Evolutionary conservation across 2,329 filamentous ascomycete genomes (phyloP).

Genomic region (Zasmidium citrigriseum): DNA sequence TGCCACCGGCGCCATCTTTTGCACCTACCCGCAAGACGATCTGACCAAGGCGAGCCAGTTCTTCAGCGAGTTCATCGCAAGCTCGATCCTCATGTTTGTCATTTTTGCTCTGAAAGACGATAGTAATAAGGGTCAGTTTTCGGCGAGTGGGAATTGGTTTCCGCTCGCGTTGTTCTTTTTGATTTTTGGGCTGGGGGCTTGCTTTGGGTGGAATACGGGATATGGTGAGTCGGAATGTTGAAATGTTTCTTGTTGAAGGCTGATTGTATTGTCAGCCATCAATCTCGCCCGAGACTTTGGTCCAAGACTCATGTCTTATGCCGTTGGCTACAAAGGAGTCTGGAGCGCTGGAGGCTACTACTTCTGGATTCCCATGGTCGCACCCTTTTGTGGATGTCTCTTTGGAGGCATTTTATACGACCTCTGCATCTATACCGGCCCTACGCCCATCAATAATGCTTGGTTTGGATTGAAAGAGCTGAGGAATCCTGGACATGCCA

Average conservation of each 20-base stretch:
- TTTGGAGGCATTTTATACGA: conserved; percentile 69
- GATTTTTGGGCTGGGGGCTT: conserved; percentile 67
- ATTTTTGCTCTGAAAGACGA: conserved; percentile 68
- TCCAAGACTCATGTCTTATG: conserved; percentile 66
- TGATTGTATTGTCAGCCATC: conserved; percentile 56
- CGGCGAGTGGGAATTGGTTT: conserved; percentile 46
- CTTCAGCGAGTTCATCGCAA: conserved; percentile 70
- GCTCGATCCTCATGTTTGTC: conserved; percentile 66
- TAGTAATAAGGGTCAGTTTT: conserved; percentile 38
- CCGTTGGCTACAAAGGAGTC: conserved; percentile 66
- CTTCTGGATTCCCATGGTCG: conserved; percentile 68
- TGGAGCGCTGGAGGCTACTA: conserved; percentile 66
- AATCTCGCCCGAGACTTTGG: conserved; percentile 72
- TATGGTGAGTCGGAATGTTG: conserved; percentile 45
- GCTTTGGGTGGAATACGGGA: conserved; percentile 70
- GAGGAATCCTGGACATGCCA: conserved; percentile 21
- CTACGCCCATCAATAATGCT: conserved; percentile 62
- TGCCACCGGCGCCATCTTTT: conserved; percentile 67
- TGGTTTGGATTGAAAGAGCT: conserved; percentile 39
- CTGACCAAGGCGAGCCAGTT: conserved; percentile 68
- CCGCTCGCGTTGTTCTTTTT: conserved; percentile 65
- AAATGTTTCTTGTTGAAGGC: conserved; percentile 61
- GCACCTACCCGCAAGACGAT: conserved; percentile 65
- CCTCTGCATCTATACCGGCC: conserved; percentile 64
- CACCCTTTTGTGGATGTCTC: conserved; percentile 62